Percentiles rank a stretch among this genome's conserved stretches.
Evolutionary conservation across 2,329 filamentous ascomycete genomes (phyloP).

Genomic region (Sporothrix curviconia): DNA sequence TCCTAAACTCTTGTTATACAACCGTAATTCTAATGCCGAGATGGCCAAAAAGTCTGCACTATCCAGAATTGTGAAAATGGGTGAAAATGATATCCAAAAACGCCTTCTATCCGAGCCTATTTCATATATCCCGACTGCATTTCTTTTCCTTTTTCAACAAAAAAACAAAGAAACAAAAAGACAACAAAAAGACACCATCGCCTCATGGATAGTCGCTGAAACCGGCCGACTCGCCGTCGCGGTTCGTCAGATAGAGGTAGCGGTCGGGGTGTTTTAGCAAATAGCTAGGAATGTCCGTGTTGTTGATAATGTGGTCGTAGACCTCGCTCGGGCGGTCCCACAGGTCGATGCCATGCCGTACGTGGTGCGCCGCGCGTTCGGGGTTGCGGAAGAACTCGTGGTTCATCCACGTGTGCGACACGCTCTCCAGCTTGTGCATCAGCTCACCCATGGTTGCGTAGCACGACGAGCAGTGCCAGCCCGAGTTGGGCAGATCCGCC

Average conservation of each 20-base stretch:
- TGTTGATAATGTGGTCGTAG: conserved; percentile 43
- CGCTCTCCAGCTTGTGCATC: conserved; percentile 49
- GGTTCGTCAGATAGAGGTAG: conserved; percentile 40
- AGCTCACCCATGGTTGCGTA: conserved; percentile 51
- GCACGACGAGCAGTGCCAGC: conserved; percentile 58
- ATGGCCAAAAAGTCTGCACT: too few relatives aligned
- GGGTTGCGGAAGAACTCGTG: conserved; percentile 40
- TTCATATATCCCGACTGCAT: too few relatives aligned
- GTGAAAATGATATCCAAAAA: too few relatives aligned
- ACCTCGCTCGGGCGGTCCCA: conserved; percentile 44
- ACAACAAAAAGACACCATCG: not conserved
- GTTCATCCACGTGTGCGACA: conserved; percentile 50
- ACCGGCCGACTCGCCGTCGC: conserved; percentile 41
- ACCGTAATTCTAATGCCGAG: too few relatives aligned
- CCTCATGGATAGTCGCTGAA: conserved; percentile 38
- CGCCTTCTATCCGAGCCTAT: too few relatives aligned
- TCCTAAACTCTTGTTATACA: too few relatives aligned
- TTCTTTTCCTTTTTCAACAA: too few relatives aligned
- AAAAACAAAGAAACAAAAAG: not conserved
- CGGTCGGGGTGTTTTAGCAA: conserved; percentile 34
- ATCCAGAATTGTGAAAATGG: too few relatives aligned
- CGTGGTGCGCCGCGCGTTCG: conserved; percentile 42
- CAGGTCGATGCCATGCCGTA: conserved; percentile 47
- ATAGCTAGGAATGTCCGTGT: conserved; percentile 47
- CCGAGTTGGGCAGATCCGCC: conserved; percentile 41